Conservation (phyloP, 1,284 basidiomycete genomes). For the Coniophora puteana region DNA sequence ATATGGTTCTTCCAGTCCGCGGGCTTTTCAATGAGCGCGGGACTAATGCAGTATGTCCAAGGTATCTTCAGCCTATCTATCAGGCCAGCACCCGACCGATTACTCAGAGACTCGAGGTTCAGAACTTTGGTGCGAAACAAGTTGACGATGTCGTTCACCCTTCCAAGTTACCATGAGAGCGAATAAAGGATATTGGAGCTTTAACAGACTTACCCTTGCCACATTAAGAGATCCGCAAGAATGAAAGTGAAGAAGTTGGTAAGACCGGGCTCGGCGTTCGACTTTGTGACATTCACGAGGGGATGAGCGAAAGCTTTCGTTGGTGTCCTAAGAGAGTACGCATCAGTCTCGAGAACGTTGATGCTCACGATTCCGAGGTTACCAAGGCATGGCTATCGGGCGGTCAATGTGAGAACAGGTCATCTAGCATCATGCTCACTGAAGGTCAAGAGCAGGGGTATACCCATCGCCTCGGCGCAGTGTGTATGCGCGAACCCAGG, state of each 20-base stretch:
- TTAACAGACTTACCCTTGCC: slow-evolving; percentile 46
- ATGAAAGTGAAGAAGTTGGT: slow-evolving; percentile 58
- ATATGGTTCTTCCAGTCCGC: slow-evolving; percentile 60
- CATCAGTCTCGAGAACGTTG: neutral
- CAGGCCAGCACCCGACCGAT: slow-evolving; percentile 48
- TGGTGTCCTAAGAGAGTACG: slow-evolving; percentile 34
- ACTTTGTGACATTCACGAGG: slow-evolving; percentile 50
- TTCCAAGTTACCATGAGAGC: slow-evolving; percentile 18
- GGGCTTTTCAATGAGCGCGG: slow-evolving; percentile 60
- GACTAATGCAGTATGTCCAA: slow-evolving; percentile 70
- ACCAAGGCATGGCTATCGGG: slow-evolving; percentile 64
- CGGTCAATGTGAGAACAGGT: slow-evolving; percentile 1
- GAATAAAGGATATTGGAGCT: neutral
- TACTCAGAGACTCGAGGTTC: slow-evolving; percentile 43
- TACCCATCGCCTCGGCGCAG: slow-evolving; percentile 59
- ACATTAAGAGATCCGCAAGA: slow-evolving; percentile 51
- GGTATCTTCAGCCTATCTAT: slow-evolving; percentile 59
- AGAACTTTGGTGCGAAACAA: slow-evolving; percentile 51
- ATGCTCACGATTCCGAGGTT: slow-evolving; percentile 1
- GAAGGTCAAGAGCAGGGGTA: slow-evolving; percentile 55
- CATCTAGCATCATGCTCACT: slow-evolving; percentile 35
- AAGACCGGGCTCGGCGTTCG: slow-evolving; percentile 47
- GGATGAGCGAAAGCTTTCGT: slow-evolving; percentile 65
- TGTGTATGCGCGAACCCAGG: slow-evolving; percentile 64
- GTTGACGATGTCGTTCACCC: slow-evolving; percentile 59